Percentiles rank a stretch among this genome's conserved stretches.
Evolutionary conservation across 495 filamentous ascomycete species (phyloP).

Genomic region (Tuber umbilicatum): DNA sequence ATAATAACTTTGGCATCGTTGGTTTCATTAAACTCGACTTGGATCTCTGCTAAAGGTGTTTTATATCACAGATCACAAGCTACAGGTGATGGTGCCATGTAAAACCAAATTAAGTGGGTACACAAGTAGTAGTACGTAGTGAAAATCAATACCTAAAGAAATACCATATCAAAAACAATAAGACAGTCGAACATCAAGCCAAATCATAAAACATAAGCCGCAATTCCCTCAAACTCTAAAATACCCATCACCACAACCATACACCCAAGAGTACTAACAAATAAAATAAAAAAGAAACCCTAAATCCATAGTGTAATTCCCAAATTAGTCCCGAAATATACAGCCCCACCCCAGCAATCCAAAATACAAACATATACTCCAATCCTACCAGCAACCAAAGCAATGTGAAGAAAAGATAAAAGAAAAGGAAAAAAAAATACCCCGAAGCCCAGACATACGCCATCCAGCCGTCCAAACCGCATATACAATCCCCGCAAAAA

Average conservation of each 20-base stretch:
- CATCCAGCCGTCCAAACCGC: conserved; percentile 5
- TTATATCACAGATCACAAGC: conserved; percentile 2
- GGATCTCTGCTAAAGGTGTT: not conserved
- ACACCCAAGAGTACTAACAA: not conserved
- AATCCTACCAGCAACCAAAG: not conserved
- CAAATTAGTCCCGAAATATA: not conserved
- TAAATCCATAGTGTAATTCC: not conserved
- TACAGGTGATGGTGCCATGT: not conserved
- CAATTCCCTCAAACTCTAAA: not conserved
- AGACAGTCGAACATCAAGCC: not conserved
- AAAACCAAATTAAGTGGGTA: not conserved
- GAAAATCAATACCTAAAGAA: not conserved
- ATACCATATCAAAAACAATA: not conserved
- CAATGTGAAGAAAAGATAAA: too few species aligned
- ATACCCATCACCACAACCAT: not conserved
- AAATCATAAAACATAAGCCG: not conserved
- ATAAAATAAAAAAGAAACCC: not conserved
- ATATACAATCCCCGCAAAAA: conserved; percentile 5
- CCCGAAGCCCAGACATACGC: conserved; percentile 8
- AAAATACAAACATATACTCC: conserved; percentile 10
- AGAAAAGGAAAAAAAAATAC: conserved; percentile 9
- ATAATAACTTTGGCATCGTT: conserved; percentile 12
- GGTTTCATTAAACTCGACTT: not conserved
- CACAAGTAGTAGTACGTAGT: not conserved
- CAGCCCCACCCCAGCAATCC: not conserved